Conservation (phyloP, 331 rosid species). For the Erythrophleum ivorense region DNA sequence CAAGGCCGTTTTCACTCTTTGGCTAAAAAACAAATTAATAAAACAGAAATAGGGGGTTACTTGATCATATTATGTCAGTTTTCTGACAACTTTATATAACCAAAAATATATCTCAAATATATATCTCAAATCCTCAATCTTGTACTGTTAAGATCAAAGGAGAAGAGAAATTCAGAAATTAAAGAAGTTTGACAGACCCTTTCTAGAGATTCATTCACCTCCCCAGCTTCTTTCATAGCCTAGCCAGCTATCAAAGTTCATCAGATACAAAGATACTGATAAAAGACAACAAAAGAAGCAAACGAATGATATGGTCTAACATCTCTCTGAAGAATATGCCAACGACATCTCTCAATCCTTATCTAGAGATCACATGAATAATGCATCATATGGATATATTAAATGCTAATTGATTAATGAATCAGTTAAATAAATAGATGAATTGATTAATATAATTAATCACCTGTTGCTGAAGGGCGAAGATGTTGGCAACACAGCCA, state of each 20-base stretch:
- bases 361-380: constrained; percentile 24
- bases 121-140: neutral
- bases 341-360: constrained; percentile 31
- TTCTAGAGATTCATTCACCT: constrained; percentile 27
- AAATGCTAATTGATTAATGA: constrained; percentile 1
- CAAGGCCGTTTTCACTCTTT: constrained; percentile 28
- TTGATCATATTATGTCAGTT: neutral
- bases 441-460: neutral
- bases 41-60: constrained; percentile 27
- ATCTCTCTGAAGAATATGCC: constrained; percentile 12
- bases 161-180: neutral
- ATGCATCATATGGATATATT: neutral
- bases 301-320: constrained; percentile 2
- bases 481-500: constrained; percentile 94
- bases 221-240: neutral
- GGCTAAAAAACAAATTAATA: constrained; percentile 29
- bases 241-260: neutral
- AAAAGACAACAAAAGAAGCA: constrained; percentile 30
- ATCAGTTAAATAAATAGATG: neutral
- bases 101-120: neutral
- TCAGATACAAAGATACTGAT: constrained; percentile 26
- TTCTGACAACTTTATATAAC: constrained; percentile 1
- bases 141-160: constrained; percentile 10
- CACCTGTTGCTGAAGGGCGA: constrained; percentile 96
- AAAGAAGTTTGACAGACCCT: neutral